phyloP scores from a whole-genome alignment of 2,329 filamentous ascomycete species.

The Neonectria coccinea region DNA sequence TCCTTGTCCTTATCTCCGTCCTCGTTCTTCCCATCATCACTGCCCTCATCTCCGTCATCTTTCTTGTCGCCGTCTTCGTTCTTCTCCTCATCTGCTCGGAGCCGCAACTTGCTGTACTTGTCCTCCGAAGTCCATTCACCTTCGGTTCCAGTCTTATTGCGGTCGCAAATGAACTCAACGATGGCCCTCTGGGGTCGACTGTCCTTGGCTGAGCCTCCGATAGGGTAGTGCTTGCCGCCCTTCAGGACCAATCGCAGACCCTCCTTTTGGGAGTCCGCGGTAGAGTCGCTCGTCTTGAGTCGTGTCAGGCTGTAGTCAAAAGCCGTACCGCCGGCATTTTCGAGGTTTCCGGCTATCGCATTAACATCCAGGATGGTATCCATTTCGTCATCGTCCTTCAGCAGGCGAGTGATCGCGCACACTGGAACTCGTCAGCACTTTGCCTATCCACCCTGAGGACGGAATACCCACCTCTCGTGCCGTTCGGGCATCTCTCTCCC shows the following conservation, averaged over 20 bases:
- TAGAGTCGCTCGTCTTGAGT: constrained; percentile 73
- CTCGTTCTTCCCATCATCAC: constrained; percentile 38
- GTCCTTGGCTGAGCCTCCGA: constrained; percentile 61
- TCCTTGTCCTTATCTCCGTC: constrained; percentile 52
- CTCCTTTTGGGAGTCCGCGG: constrained; percentile 74
- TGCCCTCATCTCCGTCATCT: constrained; percentile 40
- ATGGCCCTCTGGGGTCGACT: constrained; percentile 77
- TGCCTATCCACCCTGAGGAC: neutral
- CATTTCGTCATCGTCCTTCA: constrained; percentile 61
- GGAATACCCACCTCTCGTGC: constrained; percentile 70
- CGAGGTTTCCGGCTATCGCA: constrained; percentile 80
- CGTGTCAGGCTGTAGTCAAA: constrained; percentile 75
- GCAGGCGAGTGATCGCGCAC: constrained; percentile 76
- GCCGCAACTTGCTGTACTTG: constrained; percentile 55
- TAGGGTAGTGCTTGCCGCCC: constrained; percentile 66
- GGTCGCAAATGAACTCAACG: constrained; percentile 87
- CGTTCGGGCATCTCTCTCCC: constrained; percentile 73
- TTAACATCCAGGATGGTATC: constrained; percentile 69
- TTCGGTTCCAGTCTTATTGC: constrained; percentile 78
- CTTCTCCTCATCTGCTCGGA: constrained; percentile 49
- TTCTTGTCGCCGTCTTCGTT: constrained; percentile 41
- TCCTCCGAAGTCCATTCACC: constrained; percentile 71
- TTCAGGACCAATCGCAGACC: constrained; percentile 78
- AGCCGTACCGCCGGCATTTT: constrained; percentile 65
- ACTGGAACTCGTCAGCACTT: constrained; percentile 60